Base-by-base conservation (phyloP, 2,329 filamentous ascomycete genomes). In the Lasiodiplodia hormozganensis region DNA sequence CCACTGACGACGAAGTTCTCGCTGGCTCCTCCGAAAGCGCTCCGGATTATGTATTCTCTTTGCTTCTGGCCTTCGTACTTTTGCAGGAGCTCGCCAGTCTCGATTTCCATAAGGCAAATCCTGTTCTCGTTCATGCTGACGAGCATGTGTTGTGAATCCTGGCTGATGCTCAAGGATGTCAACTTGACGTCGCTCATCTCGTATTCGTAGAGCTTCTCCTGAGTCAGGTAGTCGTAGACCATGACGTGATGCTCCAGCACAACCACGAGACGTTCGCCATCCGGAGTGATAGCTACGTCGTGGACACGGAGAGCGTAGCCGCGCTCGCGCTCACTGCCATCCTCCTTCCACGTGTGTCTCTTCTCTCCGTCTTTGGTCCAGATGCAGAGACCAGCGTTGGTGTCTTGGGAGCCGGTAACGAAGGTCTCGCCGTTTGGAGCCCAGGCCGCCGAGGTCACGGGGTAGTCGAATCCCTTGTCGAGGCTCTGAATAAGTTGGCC, bases 1-100 rank as follows among this genome's bases (percentile, higher is more conserved):
- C 96, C 96, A 74, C 92, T 95, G 34, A 96, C 85, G 11, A 98
- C 91, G 78, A 97, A 97, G 77, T 91, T 94, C 81, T 97, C 94
- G 69, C 92, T 90, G 1, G 95, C 94, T 38, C 96, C 96, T 21
- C 96, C 96, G 80, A 97, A 96, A 0, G 86, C 84, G 74, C 90
- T 92, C 62, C 95, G 87, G 69, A 99, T 96, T 67, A 97, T 87
- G 76, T 85, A 97, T 2, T 90, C 83, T 66, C 89, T 90, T 70
- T 94, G 92, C 53, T 85, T 87, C 70, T 94, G 91, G 0, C 93
- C 94, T 18, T 88, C 84, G 76, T 92, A 98, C 72, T 86, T 89
- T 72, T 91, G 90, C 4, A 95, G 83, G n/a, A 90, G 84, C 38
- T 90, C 88, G 21, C 89, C 88, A 2, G 89, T 90, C 11, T 89